Percentiles rank a stretch among this genome's conserved stretches.
These are phyloP conservation scores for Fusarium tuaranense DNA, from an alignment of 2,329 filamentous ascomycete species.

Conservation along the genomic window DNA sequence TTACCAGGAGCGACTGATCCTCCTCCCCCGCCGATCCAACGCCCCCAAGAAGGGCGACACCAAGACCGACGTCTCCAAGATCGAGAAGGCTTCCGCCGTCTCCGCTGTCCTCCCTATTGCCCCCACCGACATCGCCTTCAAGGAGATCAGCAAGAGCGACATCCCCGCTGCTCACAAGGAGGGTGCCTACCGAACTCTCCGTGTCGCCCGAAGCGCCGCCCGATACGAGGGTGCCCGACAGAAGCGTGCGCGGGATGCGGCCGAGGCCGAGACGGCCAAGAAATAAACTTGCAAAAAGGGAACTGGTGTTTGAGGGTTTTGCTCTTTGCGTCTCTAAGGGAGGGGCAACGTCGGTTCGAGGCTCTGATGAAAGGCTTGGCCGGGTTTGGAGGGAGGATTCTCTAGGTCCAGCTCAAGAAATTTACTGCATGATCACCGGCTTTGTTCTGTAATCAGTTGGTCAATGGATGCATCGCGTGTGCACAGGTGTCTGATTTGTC, in stretches of 20 bases:
- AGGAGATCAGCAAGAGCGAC: constrained; percentile 85
- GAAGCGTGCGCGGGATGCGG: constrained; percentile 93
- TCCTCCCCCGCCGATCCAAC: constrained; percentile 96
- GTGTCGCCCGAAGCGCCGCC: constrained; percentile 85
- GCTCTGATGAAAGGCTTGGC: constrained; percentile 52
- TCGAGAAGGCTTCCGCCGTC: constrained; percentile 64
- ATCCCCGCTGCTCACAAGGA: constrained; percentile 81
- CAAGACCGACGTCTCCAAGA: constrained; percentile 81
- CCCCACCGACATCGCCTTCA: constrained; percentile 73
- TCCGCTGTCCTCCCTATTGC: constrained; percentile 76
- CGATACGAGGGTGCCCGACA: constrained; percentile 86
- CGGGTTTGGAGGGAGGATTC: constrained; percentile 52
- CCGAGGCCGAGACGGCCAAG: constrained; percentile 85
- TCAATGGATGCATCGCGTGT: constrained; percentile 46
- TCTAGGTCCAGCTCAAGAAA: constrained; percentile 57
- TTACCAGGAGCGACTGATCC: constrained; percentile 95
- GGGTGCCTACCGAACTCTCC: constrained; percentile 88
- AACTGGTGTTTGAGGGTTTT: constrained; percentile 58
- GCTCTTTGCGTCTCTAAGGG: constrained; percentile 55
- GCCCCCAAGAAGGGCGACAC: constrained; percentile 94
- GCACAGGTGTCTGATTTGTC: constrained; percentile 31
- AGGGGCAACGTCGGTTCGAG: constrained; percentile 54
- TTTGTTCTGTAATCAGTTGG: constrained; percentile 49
- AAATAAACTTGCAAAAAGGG: constrained; percentile 73
- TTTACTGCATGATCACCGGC: constrained; percentile 57